A percentile compares a stretch with the other conserved stretches of the same genome.
phyloP scores from a whole-genome alignment of 1,284 basidiomycete genomes.

The Microbotryum intermedium region DNA sequence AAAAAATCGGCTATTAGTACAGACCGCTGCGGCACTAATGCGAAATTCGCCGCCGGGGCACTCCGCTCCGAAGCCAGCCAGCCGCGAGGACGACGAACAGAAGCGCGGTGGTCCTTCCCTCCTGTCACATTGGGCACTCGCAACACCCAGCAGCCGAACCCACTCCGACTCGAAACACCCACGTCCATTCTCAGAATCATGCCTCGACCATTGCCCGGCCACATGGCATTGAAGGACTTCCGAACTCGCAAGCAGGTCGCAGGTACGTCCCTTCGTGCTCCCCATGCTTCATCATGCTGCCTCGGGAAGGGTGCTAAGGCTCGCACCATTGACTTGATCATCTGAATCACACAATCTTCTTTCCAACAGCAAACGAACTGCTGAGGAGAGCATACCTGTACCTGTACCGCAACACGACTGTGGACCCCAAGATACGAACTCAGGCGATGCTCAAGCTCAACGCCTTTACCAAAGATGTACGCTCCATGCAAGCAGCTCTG shows the following conservation, averaged over 20 bases:
- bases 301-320: background rate
- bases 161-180: too few relatives aligned
- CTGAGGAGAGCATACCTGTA: slow-evolving; percentile 26
- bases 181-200: background rate
- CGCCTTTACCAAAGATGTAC: slow-evolving; percentile 23
- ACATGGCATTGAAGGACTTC: slow-evolving; percentile 29
- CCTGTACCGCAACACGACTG: slow-evolving; percentile 25
- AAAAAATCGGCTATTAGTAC: too few relatives aligned
- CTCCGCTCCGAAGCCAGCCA: too few relatives aligned
- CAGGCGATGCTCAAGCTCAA: slow-evolving; percentile 31
- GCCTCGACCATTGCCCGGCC: slow-evolving; percentile 26
- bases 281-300: background rate
- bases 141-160: too few relatives aligned
- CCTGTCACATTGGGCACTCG: too few relatives aligned
- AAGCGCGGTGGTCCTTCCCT: too few relatives aligned
- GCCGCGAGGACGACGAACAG: too few relatives aligned
- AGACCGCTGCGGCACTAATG: too few relatives aligned
- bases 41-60: too few relatives aligned
- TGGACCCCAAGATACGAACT: slow-evolving; percentile 26
- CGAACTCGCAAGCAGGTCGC: slow-evolving; percentile 27
- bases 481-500: background rate
- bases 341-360: too few relatives aligned
- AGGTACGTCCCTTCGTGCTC: slow-evolving; percentile 1
- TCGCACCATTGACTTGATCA: background rate
- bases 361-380: slow-evolving; percentile 24